Evolutionary conservation across 805 yeast species (phyloP), one percentile per base, ranked within the genome.

Genomic region (Allodekkera sacchari): DNA sequence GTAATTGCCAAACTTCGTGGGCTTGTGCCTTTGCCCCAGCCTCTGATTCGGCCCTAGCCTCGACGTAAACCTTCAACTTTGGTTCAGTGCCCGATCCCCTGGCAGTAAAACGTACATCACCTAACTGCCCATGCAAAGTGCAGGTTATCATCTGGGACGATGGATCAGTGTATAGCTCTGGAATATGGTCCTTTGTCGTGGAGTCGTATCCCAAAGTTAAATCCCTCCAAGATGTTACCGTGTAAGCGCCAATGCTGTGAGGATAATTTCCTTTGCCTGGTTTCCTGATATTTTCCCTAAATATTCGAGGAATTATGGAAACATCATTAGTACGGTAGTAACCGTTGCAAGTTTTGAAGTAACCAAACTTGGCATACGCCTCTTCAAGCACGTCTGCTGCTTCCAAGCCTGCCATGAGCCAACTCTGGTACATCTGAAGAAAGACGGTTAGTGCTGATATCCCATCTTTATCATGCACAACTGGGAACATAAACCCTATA

Each of bases 41-140:
- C 27, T 68, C 82, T 7, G 61, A 52, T 1, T 39, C 30, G 0
- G 84, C 67, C 25, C 56, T 55, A 0, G 94, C 92, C 50, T 89
- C 98, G 21, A 89, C 77, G 57, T 89, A 89, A 1, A 89, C 83
- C 54, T 89, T 89, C 41, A 89, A 63, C 52, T 89, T 89, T 3
- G 96, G 96, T 53, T 89, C 98, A 0, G 98, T 89, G 8, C 98
- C 98, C 3, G 95, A 84, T 1, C 96, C 96, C 32, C 98, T 68
- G 30, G 83, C 76, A 0, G 97, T 88, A 49, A 88, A 77, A 22
- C 94, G 59, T 2, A 84, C 75, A 8, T 22, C 37, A 8, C 33
- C 39, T 5, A 31, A 27, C 2, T 26, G 42, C 2, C 47, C 53
- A 18, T 38, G 41, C 15, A 84, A 57, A 16, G 56, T 54, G 1